Base-by-base conservation (phyloP, 495 filamentous ascomycete genomes). In the Aspergillus incahuasiensis region DNA sequence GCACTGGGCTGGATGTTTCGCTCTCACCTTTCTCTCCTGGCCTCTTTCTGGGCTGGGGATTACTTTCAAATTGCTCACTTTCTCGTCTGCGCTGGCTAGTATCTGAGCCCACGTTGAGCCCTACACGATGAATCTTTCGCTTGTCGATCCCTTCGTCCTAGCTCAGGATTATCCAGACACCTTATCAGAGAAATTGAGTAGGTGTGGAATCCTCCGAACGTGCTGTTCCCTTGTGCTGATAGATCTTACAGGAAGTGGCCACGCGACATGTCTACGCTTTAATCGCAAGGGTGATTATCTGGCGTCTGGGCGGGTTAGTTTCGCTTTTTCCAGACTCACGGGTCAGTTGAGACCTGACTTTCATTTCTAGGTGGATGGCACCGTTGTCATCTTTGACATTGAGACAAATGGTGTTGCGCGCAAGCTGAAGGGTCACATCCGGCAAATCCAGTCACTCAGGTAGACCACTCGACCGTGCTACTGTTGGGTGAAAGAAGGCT, bases 351-450 rank as follows among this genome's bases (percentile, higher is more conserved):
- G 50, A 44, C 7, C 46, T 56, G 38, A 56, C 28, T 44, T 48
- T 48, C 6, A 19, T 28, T 52, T 19, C 45, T 63, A 87, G 81
- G 77, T 89, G 56, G 92, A 97, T 73, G 94, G 94, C 59, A 91
- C 87, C 15, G 87, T 97, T 43, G 87, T 96, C 32, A 88, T 99
- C 50, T 99, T 96, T 77, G 94, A 99, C 66, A 79, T 97, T 40
- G 95, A 97, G 67, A 97, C 95, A 24, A 94, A 92, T 77, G 91
- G 92, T 35, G 87, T 97, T 16, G 94, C 94, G 39, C 86, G 91
- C 52, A 97, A 97, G 68, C 78, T 97, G 32, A 82, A 89, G 50
- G 94, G 94, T 6, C 94, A 99, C 73, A 92, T 88, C 16, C 79
- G 86, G 56, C 91, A 94, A 63, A 89, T 97, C 39, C 90, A 94